Base-by-base conservation (phyloP, 345 rosid genomes). In the Hibiscus tridactylites region DNA sequence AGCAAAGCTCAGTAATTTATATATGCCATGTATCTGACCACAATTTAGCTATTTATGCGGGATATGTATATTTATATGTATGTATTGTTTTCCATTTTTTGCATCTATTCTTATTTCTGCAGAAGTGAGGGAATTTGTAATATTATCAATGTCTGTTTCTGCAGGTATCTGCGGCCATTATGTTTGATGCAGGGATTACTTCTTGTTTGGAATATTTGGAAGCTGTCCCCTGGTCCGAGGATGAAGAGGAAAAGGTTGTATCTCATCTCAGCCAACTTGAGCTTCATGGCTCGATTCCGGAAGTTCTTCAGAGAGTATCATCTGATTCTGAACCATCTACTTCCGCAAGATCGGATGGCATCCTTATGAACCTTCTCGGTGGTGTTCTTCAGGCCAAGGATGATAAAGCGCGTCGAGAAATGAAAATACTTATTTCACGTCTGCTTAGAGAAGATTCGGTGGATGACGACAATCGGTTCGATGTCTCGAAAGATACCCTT, bases 191-290 rank as follows among this genome's bases (percentile, higher is more conserved):
- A 9, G 98, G 98, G 33, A 83, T 91, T 47, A 57, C 6, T 74
- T 84, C 92, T 29, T 91, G 97, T 82, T 75, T 94, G 64, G 90
- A 88, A 79, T 88, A 90, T 81, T 82, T 94, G 81, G 98, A 94
- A 86, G 96, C 95, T 53, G 87, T 86, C 65, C 97, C 97, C 17
- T 94, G 98, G 97, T 86, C 98, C 29, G 83, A 81, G 74, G 90
- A 83, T 7, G 97, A 94, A 74, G 98, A 94, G 77, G 91, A 83
- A 75, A 80, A 82, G 71, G 79, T 94, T 69, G 75, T 88, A 15
- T 81, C 85, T 44, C 79, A 84, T 75, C 90, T 91, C 15, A 74
- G 79, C 47, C 80, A 91, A 82, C 98, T 91, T 66, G 80, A 91
- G 58, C 93, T 94, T 73, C 79, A 81, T 21, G 85, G 84, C 46